Evolutionary conservation across 139 green algal genomes (phyloP), one percentile per base, ranked within the genome.

Genomic region (Mychonastes homosphaera): DNA sequence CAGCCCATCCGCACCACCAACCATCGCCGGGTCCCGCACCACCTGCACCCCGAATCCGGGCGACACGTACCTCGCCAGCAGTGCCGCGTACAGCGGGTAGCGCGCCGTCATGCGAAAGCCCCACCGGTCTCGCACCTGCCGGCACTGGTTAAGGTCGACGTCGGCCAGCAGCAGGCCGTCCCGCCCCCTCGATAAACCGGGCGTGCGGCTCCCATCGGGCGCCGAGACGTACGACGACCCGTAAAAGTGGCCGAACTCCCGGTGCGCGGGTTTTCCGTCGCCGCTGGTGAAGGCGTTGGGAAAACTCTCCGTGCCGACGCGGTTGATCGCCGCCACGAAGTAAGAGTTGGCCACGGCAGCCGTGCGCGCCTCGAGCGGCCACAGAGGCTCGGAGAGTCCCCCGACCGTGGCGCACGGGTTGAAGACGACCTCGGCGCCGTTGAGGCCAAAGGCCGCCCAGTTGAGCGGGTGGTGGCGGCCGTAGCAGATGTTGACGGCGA

Each of bases 401-500:
- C 91, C 91, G 13, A 97, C 89, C 0, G 91, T 98, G 35, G 91
- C 91, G 3, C 77, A 84, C 8, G 91, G 91, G 76, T 98, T 98
- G 84, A 98, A 97, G 24, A 98, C 85, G 34, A 98, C 85, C 74
- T 98, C 87, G 1, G 91, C 91, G 30, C 91, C 91, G 65, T 98
- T 97, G 40, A 98, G 76, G 9, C 79, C 91, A 75, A 98, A 97
- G 3, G 54, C 86, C 70, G 82, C 66, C 91, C 91, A 98, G 73
- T 98, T 98, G 39, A 96, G 71, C 23, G 91, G 88, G 73, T 97
- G 89, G 76, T 98, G 91, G 34, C 91, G 79, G 29, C 91, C 91
- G 69, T 98, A 98, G 75, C 91, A 98, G 70, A 98, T 98, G 79
- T 98, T 98, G 68, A 98, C 69, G 6, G 66, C 91, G 48, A 98